These are phyloP conservation scores for Paracamarosporium sp. DNA, from an alignment of 2,329 filamentous ascomycete species.

Conservation along the genomic window DNA sequence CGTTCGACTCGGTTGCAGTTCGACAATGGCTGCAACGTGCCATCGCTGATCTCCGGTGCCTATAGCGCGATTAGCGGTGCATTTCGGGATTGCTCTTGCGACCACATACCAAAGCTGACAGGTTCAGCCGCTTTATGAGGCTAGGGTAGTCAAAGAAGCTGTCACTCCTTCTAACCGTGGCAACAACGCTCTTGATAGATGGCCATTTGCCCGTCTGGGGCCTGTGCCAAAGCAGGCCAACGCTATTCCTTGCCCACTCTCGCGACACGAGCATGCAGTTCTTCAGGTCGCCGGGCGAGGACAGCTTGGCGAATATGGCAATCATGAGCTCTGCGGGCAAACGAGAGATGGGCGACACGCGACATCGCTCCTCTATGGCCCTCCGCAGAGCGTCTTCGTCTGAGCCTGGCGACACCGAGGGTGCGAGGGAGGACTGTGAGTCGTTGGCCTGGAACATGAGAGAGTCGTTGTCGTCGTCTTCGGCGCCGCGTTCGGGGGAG, in stretches of 20 bases:
- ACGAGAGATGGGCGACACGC: constrained; percentile 79
- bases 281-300: constrained; percentile 75
- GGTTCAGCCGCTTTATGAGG: constrained; percentile 89
- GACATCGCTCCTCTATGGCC: constrained; percentile 68
- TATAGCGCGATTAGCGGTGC: background rate
- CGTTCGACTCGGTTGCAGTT: constrained; percentile 92
- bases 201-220: constrained; percentile 87
- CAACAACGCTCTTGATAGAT: constrained; percentile 81
- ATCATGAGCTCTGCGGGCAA: constrained; percentile 96
- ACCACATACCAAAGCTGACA: constrained; percentile 68
- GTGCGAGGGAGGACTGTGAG: constrained; percentile 88
- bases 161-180: constrained; percentile 73
- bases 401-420: constrained; percentile 79
- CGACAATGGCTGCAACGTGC: constrained; percentile 81
- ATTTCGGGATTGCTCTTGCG: too few species aligned
- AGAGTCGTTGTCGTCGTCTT: constrained; percentile 87
- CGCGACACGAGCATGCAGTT: constrained; percentile 94
- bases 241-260: constrained; percentile 89
- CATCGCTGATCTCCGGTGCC: constrained; percentile 80
- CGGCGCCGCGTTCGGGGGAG: constrained; percentile 76
- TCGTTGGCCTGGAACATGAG: constrained; percentile 84
- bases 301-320: constrained; percentile 85
- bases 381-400: constrained; percentile 67
- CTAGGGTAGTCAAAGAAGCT: constrained; percentile 89
- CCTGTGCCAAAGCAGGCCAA: constrained; percentile 93